phyloP scores from a whole-genome alignment of 805 yeast species.

The Hanseniaspora lindneri region DNA sequence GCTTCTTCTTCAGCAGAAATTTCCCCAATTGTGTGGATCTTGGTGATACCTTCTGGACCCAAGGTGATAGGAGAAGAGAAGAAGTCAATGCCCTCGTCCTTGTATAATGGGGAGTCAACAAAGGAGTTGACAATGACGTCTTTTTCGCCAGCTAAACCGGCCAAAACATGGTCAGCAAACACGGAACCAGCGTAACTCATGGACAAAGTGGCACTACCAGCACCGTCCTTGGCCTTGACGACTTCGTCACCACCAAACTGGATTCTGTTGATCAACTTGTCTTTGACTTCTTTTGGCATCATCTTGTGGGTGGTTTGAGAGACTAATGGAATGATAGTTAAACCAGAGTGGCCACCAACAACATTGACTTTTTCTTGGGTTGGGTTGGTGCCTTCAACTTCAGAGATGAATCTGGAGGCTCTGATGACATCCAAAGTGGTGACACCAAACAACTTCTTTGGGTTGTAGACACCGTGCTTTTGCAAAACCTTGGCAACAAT shows the following conservation, averaged over 20 bases:
- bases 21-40: constrained; percentile 66
- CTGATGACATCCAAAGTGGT: constrained; percentile 88
- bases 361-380: constrained; percentile 66
- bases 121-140: constrained; percentile 58
- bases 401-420: constrained; percentile 72
- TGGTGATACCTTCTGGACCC: constrained; percentile 80
- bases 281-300: constrained; percentile 54
- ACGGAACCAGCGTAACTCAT: constrained; percentile 88
- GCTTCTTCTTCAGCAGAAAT: constrained; percentile 70
- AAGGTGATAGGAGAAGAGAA: constrained; percentile 90
- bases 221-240: constrained; percentile 85
- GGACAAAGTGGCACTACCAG: constrained; percentile 85
- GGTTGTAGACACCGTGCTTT: constrained; percentile 77
- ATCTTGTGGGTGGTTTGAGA: constrained; percentile 68
- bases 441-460: constrained; percentile 87
- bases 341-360: constrained; percentile 96
- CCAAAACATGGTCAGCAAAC: constrained; percentile 53
- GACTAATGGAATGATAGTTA: constrained; percentile 85
- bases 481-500: constrained; percentile 88
- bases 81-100: constrained; percentile 86
- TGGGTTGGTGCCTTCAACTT: constrained; percentile 47
- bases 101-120: constrained; percentile 72
- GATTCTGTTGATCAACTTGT: constrained; percentile 66
- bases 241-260: constrained; percentile 97
- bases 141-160: constrained; percentile 52